phyloP scores from a whole-genome alignment of 2,329 filamentous ascomycete species.

The Sporothrix variecibatus region DNA sequence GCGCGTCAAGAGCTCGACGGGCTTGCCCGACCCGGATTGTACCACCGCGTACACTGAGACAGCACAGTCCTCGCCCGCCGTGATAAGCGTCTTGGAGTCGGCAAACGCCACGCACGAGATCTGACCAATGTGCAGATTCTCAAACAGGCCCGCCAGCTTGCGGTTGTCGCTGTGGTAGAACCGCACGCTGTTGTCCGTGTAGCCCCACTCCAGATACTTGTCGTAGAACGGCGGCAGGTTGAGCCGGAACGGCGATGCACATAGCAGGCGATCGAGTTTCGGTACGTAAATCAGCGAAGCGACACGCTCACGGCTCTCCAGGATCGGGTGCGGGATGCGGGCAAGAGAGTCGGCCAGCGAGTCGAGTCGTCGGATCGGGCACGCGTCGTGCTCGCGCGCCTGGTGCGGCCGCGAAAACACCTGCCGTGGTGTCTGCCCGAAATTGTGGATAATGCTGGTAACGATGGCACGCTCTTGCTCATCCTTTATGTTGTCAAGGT shows the following conservation, averaged over 20 bases:
- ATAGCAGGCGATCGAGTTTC: conserved; percentile 80
- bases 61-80: conserved; percentile 88
- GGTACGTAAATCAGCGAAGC: conserved; percentile 74
- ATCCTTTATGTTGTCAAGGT: conserved; percentile 88
- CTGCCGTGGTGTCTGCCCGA: conserved; percentile 95
- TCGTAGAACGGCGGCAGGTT: conserved; percentile 86
- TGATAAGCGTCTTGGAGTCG: conserved; percentile 87
- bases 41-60: conserved; percentile 83
- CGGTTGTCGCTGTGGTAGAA: conserved; percentile 81
- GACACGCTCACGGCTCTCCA: conserved; percentile 77
- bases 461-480: conserved; percentile 83
- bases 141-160: conserved; percentile 83
- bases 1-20: conserved; percentile 75
- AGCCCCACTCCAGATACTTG: conserved; percentile 94
- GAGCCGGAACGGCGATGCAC: conserved; percentile 78
- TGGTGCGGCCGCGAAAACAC: conserved; percentile 84
- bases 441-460: conserved; percentile 97
- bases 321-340: conserved; percentile 74
- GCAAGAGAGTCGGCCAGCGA: conserved; percentile 74
- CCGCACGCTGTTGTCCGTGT: conserved; percentile 86
- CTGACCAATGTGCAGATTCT: conserved; percentile 90
- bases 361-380: conserved; percentile 72
- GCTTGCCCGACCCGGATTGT: conserved; percentile 58
- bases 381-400: conserved; percentile 67
- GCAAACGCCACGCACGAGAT: conserved; percentile 82